phyloP scores from a whole-genome alignment of 345 rosid species.

The Microcos paniculata region DNA sequence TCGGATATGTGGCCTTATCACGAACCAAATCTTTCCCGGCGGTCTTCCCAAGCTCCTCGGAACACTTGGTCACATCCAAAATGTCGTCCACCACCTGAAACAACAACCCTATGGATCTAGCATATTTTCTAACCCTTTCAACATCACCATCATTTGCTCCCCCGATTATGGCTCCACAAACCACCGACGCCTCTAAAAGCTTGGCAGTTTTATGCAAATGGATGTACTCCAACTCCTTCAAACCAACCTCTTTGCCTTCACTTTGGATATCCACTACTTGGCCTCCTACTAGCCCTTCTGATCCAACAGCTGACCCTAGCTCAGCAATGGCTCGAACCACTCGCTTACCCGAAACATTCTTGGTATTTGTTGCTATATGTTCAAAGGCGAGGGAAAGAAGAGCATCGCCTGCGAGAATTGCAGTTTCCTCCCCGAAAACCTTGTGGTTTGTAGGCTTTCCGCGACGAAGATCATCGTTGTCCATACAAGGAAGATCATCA shows the following conservation, averaged over 20 bases:
- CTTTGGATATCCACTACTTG: slow-evolving; percentile 64
- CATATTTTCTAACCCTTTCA: slow-evolving; percentile 60
- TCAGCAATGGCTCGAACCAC: slow-evolving; percentile 49
- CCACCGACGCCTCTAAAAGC: slow-evolving; percentile 61
- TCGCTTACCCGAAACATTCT: slow-evolving; percentile 34
- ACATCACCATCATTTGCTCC: slow-evolving; percentile 61
- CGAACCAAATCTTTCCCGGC: slow-evolving; percentile 78
- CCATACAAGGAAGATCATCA: slow-evolving; percentile 86
- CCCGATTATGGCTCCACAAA: slow-evolving; percentile 62
- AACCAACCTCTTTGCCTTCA: slow-evolving; percentile 40
- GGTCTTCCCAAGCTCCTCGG: slow-evolving; percentile 67
- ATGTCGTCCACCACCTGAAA: slow-evolving; percentile 85
- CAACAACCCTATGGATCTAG: slow-evolving; percentile 60
- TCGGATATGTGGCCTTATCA: slow-evolving; percentile 68
- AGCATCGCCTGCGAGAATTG: slow-evolving; percentile 65
- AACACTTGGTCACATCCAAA: slow-evolving; percentile 69
- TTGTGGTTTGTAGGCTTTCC: slow-evolving; percentile 81
- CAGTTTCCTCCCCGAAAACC: slow-evolving; percentile 61
- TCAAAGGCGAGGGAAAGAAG: slow-evolving; percentile 57
- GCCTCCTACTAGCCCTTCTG: slow-evolving; percentile 71
- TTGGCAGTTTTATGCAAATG: slow-evolving; percentile 71
- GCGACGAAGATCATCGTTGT: slow-evolving; percentile 68
- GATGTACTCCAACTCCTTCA: slow-evolving; percentile 61
- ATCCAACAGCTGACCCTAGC: slow-evolving; percentile 49
- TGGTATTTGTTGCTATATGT: slow-evolving; percentile 37